Percentiles rank a stretch among this genome's conserved stretches.
phyloP scores from a whole-genome alignment of 2,329 filamentous ascomycete genomes.

The Ophiostoma australiae region DNA sequence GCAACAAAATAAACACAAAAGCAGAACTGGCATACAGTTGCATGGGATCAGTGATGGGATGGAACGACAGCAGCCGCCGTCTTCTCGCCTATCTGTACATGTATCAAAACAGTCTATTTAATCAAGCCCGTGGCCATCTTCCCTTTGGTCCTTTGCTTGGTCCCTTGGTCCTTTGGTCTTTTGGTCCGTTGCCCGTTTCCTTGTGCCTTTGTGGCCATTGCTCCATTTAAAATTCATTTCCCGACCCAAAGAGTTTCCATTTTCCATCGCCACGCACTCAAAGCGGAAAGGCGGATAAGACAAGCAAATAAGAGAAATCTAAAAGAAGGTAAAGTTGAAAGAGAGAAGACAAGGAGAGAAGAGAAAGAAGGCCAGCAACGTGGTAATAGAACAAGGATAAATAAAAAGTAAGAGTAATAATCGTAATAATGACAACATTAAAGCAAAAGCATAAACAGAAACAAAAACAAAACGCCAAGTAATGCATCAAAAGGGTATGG shows the following conservation, averaged over 20 bases:
- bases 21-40: constrained; percentile 1
- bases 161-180: not conserved
- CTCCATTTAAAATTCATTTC: not conserved
- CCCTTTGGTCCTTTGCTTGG: not conserved
- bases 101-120: not conserved
- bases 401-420: not conserved
- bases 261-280: not conserved
- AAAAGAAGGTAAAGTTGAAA: not conserved
- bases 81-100: constrained; percentile 5
- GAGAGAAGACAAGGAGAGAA: not conserved
- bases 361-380: not conserved
- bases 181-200: not conserved
- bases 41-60: not conserved
- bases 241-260: not conserved
- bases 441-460: not conserved
- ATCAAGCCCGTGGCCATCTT: not conserved
- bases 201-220: not conserved
- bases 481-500: constrained; percentile 24
- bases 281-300: not conserved
- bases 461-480: constrained; percentile 9
- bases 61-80: not conserved
- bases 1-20: not conserved
- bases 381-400: not conserved
- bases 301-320: not conserved
- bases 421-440: not conserved